Base-by-base conservation (phyloP, 345 rosid species). In the Diplotaxis tenuifolia region DNA sequence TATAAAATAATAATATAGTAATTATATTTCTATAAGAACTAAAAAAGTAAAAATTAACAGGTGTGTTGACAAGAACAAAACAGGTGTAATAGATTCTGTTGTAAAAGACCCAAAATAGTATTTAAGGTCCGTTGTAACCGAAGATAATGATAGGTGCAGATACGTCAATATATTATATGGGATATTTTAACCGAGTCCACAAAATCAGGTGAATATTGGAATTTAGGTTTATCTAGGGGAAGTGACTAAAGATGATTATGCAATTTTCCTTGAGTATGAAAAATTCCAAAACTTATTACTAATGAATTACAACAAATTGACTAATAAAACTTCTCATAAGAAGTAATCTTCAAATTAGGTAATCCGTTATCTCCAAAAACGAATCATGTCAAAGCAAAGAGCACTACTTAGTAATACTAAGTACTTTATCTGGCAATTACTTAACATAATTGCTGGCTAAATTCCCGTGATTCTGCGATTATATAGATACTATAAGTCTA, bases 151-250 rank as follows among this genome's bases (percentile, higher is more conserved):
- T 75, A 68, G 57, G 31, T 50, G 31, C 14, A 69, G 47, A 76
- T 69, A 38, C 1, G 65, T 68, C 52, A 54, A 8, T 16, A 50
- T 5, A 29, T n/a, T n/a, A 1, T 0, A 21, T 7, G 0, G 8
- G 1, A 42, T 69, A 40, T 5, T 53, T 36, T 49, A 42, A n/a
- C 19, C 19, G 52, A 76, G 16, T 5, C 12, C 69, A 54, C 58
- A 53, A 60, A 75, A 68, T 68, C 59, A 68, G 69, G 70, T 59
- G 58, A 38, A n/a, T 54, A 54, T 66, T 59, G 8, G 12, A 32
- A 20, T 49, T 34, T 74, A 73, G 71, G 34, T 42, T 21, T 16
- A 12, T 74, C 29, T 23, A 74, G 55, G 78, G 72, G 16, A 57
- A 36, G 56, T 66, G 72, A 9, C 58, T 45, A 58, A 60, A 19